phyloP scores from a whole-genome alignment of 2,329 filamentous ascomycete genomes.

The Penicillium sp. region DNA sequence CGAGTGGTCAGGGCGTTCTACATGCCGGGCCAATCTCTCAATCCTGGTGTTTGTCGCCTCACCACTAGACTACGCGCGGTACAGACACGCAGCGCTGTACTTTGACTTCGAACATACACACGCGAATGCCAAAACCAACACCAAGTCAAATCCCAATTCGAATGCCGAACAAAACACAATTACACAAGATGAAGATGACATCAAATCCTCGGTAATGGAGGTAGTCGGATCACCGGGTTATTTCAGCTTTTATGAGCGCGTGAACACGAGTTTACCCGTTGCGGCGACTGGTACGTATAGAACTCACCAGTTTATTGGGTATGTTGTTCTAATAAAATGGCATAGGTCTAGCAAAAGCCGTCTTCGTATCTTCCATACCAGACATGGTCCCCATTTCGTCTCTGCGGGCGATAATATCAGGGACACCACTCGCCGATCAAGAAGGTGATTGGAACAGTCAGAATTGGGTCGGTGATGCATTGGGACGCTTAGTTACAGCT shows the following conservation, averaged over 20 bases:
- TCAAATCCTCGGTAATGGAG: conserved; percentile 26
- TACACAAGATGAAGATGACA: background rate
- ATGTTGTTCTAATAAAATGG: background rate
- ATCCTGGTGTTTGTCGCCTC: conserved; percentile 31
- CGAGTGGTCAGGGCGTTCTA: background rate
- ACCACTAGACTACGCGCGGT: conserved; percentile 32
- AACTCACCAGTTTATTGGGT: background rate
- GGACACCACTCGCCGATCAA: conserved; percentile 15
- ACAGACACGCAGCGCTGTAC: conserved; percentile 28
- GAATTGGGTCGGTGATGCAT: conserved; percentile 29
- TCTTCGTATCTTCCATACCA: conserved; percentile 16
- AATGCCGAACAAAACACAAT: too few species aligned
- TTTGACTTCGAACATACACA: conserved; percentile 19
- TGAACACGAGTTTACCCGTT: conserved; percentile 19
- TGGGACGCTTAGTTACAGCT: conserved; percentile 21
- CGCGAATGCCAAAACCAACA: background rate
- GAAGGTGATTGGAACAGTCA: conserved; percentile 31
- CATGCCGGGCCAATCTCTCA: conserved; percentile 26
- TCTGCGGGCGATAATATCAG: conserved; percentile 10
- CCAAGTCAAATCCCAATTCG: background rate
- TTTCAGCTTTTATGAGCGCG: conserved; percentile 24
- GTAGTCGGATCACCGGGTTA: conserved; percentile 24
- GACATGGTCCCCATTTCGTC: conserved; percentile 3
- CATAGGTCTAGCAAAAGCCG: conserved; percentile 18
- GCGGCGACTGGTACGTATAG: conserved; percentile 15